Base-by-base conservation (phyloP, 2,329 filamentous ascomycete species). In the Ophiocordyceps camponoti-floridani region DNA sequence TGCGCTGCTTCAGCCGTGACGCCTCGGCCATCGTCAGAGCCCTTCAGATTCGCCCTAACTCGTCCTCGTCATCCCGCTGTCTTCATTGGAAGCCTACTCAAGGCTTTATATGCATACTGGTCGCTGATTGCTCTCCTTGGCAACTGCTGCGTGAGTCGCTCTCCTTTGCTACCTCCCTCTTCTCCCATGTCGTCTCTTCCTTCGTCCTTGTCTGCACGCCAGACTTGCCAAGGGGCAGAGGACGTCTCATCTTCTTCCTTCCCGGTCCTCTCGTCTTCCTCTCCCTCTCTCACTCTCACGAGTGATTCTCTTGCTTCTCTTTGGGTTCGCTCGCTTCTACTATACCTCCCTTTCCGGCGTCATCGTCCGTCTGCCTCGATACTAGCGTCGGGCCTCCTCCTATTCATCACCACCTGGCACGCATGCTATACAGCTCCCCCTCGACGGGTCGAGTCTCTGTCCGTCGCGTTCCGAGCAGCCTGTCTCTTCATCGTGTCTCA, bases 51-150 rank as follows among this genome's bases (percentile, higher is more conserved):
- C 43, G 18, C 42, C 46, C 47, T 49, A 47, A 44, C 45, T 48
- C 40, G 27, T 28, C 46, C 38, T 44, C 41, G 40, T 42, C 46
- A 43, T 45, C 44, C 44, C 28, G 30, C 42, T 16, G n/a, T 46
- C 46, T 42, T 35, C 49, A 42, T 55, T 57, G 50, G 50, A 50
- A 51, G 50, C 46, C 51, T 49, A 33, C 41, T 44, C 45, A 46
- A 48, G 52, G 47, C 46, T 54, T 58, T 64, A 54, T 65, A 66
- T 64, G 59, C 50, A 56, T 66, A 65, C 53, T 51, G 47, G 46
- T 59, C 56, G 56, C 55, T 56, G 53, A 57, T 60, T 57, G 54
- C 55, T 57, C 46, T 52, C 47, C 44, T 47, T 51, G 51, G 48
- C 51, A 51, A 45, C 50, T 54, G 49, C 52, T 53, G 46, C 50